Evolutionary conservation across 768 basidiomycete species (phyloP).

Genomic region (Tricholoma flavovirens): DNA sequence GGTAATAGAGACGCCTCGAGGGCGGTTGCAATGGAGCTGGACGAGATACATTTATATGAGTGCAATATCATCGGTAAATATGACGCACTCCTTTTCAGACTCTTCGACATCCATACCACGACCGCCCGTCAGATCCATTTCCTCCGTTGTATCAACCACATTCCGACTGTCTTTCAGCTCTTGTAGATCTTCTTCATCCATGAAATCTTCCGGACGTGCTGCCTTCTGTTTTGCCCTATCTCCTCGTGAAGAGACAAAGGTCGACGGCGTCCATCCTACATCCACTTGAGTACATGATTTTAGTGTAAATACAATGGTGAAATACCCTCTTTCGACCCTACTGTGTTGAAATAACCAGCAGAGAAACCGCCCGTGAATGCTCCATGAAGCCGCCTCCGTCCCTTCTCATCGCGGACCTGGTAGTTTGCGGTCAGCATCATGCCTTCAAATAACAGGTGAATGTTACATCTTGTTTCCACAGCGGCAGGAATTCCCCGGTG

Average conservation of each 20-base stretch:
- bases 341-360: conserved; percentile 94
- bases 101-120: conserved; percentile 42
- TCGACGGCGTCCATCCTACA: conserved; percentile 89
- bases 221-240: conserved; percentile 64
- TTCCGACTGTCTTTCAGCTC: conserved; percentile 70
- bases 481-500: conserved; percentile 88
- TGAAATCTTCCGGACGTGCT: conserved; percentile 84
- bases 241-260: conserved; percentile 83
- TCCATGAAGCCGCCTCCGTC: conserved; percentile 88
- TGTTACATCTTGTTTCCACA: conserved; percentile 94
- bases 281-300: background rate
- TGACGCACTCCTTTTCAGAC: conserved; percentile 50
- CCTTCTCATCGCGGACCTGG: conserved; percentile 90
- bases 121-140: conserved; percentile 63
- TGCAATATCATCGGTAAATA: background rate
- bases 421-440: conserved; percentile 2
- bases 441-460: conserved; percentile 13
- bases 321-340: conserved; percentile 92
- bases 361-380: conserved; percentile 99
- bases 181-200: conserved; percentile 97
- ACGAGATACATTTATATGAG: conserved; percentile 1
- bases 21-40: conserved; percentile 56
- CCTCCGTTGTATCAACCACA: conserved; percentile 74
- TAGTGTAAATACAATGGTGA: conserved; percentile 1
- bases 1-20: conserved; percentile 67